phyloP scores from a whole-genome alignment of 2,329 filamentous ascomycete species.

The Falciphora oryzae region DNA sequence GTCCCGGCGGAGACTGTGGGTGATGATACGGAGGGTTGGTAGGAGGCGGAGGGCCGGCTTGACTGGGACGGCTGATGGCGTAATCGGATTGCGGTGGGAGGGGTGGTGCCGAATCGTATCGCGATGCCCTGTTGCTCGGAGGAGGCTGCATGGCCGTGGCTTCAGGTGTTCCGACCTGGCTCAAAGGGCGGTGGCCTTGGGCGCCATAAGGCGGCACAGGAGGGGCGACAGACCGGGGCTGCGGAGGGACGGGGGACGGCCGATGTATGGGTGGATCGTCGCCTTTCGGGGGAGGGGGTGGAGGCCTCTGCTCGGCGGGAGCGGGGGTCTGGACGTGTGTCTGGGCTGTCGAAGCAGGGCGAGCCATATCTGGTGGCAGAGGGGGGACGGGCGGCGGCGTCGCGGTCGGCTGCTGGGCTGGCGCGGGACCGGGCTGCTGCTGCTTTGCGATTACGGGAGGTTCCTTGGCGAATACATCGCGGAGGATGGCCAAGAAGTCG shows the following conservation, averaged over 20 bases:
- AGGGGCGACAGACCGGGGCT: slow-evolving; percentile 23
- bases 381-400: slow-evolving; percentile 66
- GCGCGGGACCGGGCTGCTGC: slow-evolving; percentile 32
- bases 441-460: slow-evolving; percentile 76
- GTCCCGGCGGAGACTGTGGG: not conserved
- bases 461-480: slow-evolving; percentile 88
- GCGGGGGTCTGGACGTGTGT: slow-evolving; percentile 28
- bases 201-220: slow-evolving; percentile 24
- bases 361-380: slow-evolving; percentile 57
- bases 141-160: slow-evolving; percentile 18
- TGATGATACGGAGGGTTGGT: not conserved
- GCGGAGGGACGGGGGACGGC: slow-evolving; percentile 24
- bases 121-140: slow-evolving; percentile 23
- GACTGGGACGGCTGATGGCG: not conserved
- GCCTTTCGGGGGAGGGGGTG: slow-evolving; percentile 51
- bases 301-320: slow-evolving; percentile 31
- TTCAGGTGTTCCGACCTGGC: slow-evolving; percentile 16
- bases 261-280: slow-evolving; percentile 25
- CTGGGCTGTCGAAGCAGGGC: slow-evolving; percentile 28
- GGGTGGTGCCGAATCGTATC: slow-evolving; percentile 44
- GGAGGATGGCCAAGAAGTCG: slow-evolving; percentile 76
- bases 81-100: slow-evolving; percentile 29
- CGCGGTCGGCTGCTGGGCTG: slow-evolving; percentile 21
- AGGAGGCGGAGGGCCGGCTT: not conserved
- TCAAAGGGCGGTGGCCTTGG: not conserved